Evolutionary conservation across 768 basidiomycete species (phyloP).

Genomic region (Galerina marginata): DNA sequence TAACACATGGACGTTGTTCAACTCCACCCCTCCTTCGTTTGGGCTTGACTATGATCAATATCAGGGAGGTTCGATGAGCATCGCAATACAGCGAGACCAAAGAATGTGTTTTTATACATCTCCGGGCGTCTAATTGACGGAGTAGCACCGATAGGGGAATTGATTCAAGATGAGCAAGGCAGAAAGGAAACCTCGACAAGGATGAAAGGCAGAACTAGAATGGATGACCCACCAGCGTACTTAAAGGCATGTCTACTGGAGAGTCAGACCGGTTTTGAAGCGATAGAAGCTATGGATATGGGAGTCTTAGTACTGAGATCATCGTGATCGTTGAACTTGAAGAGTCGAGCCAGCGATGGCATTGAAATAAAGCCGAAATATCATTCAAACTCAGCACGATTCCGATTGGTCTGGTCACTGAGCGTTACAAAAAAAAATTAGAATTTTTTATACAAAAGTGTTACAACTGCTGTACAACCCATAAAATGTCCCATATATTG

Average conservation of each 20-base stretch:
- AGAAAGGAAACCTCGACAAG: background rate
- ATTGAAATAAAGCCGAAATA: background rate
- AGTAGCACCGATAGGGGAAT: slow-evolving; percentile 12
- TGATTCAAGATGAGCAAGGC: too few species aligned
- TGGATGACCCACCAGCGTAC: background rate
- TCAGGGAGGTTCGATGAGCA: background rate
- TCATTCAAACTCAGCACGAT: background rate
- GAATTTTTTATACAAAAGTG: background rate
- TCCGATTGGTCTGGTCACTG: background rate
- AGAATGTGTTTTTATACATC: background rate
- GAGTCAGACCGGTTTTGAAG: background rate
- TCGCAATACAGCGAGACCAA: background rate
- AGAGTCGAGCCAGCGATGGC: too few species aligned
- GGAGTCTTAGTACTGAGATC: background rate
- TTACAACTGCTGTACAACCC: background rate
- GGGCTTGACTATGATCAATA: background rate
- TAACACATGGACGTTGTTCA: too few species aligned
- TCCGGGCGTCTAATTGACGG: background rate
- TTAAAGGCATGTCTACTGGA: background rate
- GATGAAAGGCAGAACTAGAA: background rate
- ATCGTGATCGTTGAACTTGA: background rate
- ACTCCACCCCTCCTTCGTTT: too few species aligned
- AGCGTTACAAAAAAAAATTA: background rate
- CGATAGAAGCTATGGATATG: background rate
- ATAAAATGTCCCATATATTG: background rate